phyloP scores from a whole-genome alignment of 495 filamentous ascomycete species.

The Talaromyces ruber region DNA sequence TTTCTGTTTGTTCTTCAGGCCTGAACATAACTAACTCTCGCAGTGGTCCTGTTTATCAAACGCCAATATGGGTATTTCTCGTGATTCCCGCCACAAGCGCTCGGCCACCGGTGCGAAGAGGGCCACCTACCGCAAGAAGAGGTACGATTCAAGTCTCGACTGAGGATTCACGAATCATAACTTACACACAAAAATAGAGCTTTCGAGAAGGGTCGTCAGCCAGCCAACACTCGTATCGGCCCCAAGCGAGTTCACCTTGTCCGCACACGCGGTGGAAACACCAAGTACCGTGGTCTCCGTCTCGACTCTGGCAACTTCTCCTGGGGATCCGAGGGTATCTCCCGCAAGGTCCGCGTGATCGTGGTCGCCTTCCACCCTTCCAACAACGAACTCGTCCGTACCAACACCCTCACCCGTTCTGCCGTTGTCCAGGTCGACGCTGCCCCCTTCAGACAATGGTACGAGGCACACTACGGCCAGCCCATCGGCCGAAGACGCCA shows the following conservation, averaged over 20 bases:
- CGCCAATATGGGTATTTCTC: conserved; percentile 98
- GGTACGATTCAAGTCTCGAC: conserved; percentile 37
- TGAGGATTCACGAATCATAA: neutral
- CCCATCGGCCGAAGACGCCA: conserved; percentile 82
- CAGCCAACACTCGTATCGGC: conserved; percentile 98
- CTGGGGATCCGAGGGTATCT: conserved; percentile 94
- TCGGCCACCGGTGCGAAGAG: conserved; percentile 95
- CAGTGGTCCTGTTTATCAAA: conserved; percentile 45
- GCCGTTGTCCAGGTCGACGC: conserved; percentile 98
- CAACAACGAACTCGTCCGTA: conserved; percentile 99
- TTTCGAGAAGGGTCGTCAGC: conserved; percentile 99
- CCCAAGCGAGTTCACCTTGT: conserved; percentile 97
- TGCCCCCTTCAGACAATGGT: conserved; percentile 98
- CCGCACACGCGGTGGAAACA: conserved; percentile 97
- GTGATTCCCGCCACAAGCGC: conserved; percentile 98
- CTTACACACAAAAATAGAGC: conserved; percentile 55
- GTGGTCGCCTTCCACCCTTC: conserved; percentile 96
- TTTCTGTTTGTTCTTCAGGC: neutral
- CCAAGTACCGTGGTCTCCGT: conserved; percentile 98
- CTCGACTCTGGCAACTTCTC: conserved; percentile 99
- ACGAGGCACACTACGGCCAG: conserved; percentile 97
- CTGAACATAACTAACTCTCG: neutral
- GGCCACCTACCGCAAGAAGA: conserved; percentile 83
- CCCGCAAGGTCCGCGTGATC: conserved; percentile 98
- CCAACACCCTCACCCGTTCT: conserved; percentile 98